A percentile compares a stretch with the other conserved stretches of the same genome.
Evolutionary conservation across 164 flowering plant species (phyloP).

Genomic region (Chloranthus sessilifolius): DNA sequence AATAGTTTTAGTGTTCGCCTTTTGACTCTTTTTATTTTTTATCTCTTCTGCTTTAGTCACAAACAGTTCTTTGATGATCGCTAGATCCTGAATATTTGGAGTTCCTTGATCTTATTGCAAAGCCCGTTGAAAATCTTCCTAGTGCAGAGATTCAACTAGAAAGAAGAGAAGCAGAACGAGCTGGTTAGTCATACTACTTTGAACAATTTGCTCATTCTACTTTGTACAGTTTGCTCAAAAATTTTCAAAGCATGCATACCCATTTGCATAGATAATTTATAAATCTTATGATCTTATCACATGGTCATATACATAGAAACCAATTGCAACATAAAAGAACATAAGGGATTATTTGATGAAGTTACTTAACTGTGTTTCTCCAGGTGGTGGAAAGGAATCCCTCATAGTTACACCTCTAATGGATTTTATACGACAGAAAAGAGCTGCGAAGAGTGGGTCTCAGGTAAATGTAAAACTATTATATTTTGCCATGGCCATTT

Average conservation of each 20-base stretch:
- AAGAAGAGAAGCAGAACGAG: slow-evolving; percentile 80
- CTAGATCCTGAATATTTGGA: slow-evolving; percentile 87
- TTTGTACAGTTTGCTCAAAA: too few species aligned
- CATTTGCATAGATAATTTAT: too few species aligned
- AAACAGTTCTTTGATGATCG: slow-evolving; percentile 25
- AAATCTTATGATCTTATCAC: too few species aligned
- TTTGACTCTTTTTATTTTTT: not conserved
- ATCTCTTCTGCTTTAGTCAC: slow-evolving; percentile 13
- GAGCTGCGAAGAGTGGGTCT: slow-evolving; percentile 75
- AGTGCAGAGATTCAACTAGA: slow-evolving; percentile 94
- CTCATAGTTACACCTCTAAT: slow-evolving; percentile 77
- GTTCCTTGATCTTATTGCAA: slow-evolving; percentile 73
- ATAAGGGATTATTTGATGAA: not conserved
- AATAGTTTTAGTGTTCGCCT: not conserved
- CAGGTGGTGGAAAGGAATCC: slow-evolving; percentile 64
- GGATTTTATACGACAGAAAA: slow-evolving; percentile 85
- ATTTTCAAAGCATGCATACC: too few species aligned
- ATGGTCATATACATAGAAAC: too few species aligned
- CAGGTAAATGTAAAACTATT: slow-evolving; percentile 39
- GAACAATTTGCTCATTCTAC: not conserved
- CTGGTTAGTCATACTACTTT: slow-evolving; percentile 42
- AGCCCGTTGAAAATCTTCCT: slow-evolving; percentile 93
- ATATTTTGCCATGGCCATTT: not conserved
- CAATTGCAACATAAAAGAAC: too few species aligned
- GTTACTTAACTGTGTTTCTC: slow-evolving; percentile 8